Evolutionary conservation across 192 early-diverging fungal genomes (phyloP).

Genomic region (Mortierella alpina): DNA sequence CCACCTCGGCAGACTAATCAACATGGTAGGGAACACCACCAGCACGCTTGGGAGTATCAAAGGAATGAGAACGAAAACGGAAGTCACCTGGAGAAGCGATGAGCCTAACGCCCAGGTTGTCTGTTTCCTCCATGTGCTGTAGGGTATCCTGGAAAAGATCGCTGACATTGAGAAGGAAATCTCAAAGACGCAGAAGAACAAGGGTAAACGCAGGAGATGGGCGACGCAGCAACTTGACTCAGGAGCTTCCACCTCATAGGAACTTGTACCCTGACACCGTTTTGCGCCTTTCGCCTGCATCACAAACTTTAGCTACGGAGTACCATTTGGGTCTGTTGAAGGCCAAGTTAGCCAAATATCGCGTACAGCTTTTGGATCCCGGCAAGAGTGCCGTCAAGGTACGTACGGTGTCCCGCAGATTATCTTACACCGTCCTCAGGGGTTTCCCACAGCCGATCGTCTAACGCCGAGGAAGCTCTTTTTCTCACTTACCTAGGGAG

Average conservation of each 20-base stretch:
- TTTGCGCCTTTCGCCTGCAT: neutral
- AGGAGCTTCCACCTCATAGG: neutral
- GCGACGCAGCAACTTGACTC: neutral
- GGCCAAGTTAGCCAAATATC: conserved; percentile 91
- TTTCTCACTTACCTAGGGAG: conserved; percentile 60
- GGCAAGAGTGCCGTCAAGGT: conserved; percentile 66
- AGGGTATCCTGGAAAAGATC: conserved; percentile 91
- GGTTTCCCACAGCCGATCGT: conserved; percentile 11
- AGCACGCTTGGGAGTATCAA: neutral
- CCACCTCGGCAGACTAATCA: conserved; percentile 8
- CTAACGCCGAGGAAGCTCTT: conserved; percentile 48
- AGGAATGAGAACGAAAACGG: neutral
- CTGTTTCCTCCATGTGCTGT: neutral
- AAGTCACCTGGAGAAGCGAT: neutral
- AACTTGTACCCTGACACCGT: too few species aligned
- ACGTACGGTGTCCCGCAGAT: conserved; percentile 10
- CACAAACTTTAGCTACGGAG: conserved; percentile 77
- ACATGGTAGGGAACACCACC: conserved; percentile 28
- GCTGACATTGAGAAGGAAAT: conserved; percentile 92
- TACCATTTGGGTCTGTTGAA: conserved; percentile 98
- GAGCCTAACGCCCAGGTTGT: neutral
- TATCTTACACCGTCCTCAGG: conserved; percentile 55
- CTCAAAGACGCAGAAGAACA: conserved; percentile 97
- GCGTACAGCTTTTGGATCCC: conserved; percentile 81
- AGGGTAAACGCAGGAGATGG: conserved; percentile 65